phyloP scores from a whole-genome alignment of 768 basidiomycete genomes.

The Sporobolomyces pararoseus region DNA sequence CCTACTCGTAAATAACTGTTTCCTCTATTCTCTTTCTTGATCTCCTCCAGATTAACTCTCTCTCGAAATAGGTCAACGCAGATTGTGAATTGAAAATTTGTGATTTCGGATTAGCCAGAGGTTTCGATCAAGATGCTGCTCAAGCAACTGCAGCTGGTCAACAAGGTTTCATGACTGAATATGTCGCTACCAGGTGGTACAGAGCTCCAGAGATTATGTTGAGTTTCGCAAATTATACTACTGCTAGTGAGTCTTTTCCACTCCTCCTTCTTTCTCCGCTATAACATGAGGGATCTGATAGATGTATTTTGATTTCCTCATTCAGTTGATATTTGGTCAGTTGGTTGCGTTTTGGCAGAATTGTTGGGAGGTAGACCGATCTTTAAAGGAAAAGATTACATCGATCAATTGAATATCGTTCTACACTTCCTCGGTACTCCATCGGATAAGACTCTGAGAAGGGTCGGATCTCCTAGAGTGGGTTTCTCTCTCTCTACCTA shows the following conservation, averaged over 20 bases:
- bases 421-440: conserved; percentile 97
- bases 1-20: conserved; percentile 46
- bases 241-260: conserved; percentile 51
- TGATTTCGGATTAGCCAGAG: conserved; percentile 84
- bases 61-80: conserved; percentile 69
- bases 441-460: conserved; percentile 88
- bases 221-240: conserved; percentile 52
- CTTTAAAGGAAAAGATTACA: conserved; percentile 91
- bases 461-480: conserved; percentile 91
- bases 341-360: conserved; percentile 55
- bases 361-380: conserved; percentile 53
- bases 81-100: conserved; percentile 99
- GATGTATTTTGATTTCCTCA: no score
- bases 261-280: background rate
- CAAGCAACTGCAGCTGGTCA: conserved; percentile 54
- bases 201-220: conserved; percentile 98
- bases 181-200: conserved; percentile 95
- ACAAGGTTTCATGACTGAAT: conserved; percentile 92
- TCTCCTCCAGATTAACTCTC: background rate
- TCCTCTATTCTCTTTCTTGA: conserved; percentile 36
- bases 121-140: conserved; percentile 44
- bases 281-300: background rate
- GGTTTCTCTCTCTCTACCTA: no score
- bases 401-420: conserved; percentile 90
- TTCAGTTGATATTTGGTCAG: conserved; percentile 53